Percentiles rank a stretch among this genome's conserved stretches.
These are phyloP conservation scores for Gossypium sturtianum DNA, from an alignment of 345 rosid genomes.

Conservation along the genomic window DNA sequence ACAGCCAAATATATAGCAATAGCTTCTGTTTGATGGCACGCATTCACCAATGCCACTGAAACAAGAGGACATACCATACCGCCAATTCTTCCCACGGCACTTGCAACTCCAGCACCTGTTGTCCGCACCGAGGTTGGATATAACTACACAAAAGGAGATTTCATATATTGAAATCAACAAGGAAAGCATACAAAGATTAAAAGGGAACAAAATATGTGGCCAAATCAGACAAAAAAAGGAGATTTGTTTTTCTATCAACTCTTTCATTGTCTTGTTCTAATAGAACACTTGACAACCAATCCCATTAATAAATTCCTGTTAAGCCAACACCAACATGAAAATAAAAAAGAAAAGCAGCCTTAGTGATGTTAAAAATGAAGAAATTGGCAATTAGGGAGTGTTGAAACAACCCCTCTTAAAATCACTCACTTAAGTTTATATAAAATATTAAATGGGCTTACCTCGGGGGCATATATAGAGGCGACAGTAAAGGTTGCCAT, in stretches of 20 bases:
- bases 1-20: conserved; percentile 32
- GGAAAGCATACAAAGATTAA: background rate
- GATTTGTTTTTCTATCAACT: no score
- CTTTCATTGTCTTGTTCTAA: no score
- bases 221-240: background rate
- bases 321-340: no score
- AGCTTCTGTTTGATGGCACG: conserved; percentile 48
- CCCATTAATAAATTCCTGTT: no score
- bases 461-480: conserved; percentile 58
- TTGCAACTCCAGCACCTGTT: conserved; percentile 55
- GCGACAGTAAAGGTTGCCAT: conserved; percentile 36
- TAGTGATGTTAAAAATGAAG: background rate
- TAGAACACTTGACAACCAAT: no score
- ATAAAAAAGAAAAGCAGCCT: no score
- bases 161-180: background rate
- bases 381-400: background rate
- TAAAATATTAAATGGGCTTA: conserved; percentile 9
- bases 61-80: conserved; percentile 60
- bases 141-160: conserved; percentile 20
- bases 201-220: no score
- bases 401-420: background rate
- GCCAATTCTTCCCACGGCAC: conserved; percentile 53
- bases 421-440: no score
- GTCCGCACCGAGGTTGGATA: conserved; percentile 55
- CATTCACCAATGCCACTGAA: conserved; percentile 43